A percentile compares a stretch with the other conserved stretches of the same genome.
Evolutionary conservation across 2,329 filamentous ascomycete species (phyloP).

Genomic region (Botrytis medusae): DNA sequence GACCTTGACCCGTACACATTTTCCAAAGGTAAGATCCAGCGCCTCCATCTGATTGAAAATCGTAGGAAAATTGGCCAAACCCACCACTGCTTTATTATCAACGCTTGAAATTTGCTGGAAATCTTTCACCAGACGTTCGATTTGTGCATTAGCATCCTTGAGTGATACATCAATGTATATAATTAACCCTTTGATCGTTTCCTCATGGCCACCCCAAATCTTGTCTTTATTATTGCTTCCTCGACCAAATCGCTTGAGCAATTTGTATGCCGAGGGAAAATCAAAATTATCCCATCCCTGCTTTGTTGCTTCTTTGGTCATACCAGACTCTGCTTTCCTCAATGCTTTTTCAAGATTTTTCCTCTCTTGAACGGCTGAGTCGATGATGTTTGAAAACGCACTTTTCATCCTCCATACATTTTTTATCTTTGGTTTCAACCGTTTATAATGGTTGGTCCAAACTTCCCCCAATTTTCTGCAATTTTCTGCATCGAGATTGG

Average conservation of each 20-base stretch:
- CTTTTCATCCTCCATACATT: background rate
- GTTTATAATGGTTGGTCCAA: background rate
- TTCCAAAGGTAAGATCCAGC: background rate
- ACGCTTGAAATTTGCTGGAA: background rate
- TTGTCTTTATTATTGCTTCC: fast-evolving
- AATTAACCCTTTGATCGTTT: background rate
- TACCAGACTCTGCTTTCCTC: background rate
- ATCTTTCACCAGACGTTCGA: too few relatives aligned
- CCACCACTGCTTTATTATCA: background rate
- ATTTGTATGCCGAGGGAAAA: background rate
- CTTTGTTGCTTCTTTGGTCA: background rate
- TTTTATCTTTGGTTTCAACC: background rate
- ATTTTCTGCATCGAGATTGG: background rate
- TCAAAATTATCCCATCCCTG: background rate
- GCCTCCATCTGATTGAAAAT: background rate
- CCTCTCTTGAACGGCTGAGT: background rate
- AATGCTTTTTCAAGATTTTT: background rate
- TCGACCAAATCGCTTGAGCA: background rate
- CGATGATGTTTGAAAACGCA: background rate
- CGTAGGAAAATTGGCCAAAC: background rate
- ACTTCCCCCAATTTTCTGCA: background rate
- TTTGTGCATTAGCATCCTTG: too few relatives aligned
- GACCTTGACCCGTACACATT: too few relatives aligned
- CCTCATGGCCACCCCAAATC: background rate
- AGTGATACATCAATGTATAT: background rate